Evolutionary conservation across 2,329 filamentous ascomycete species (phyloP).

Genomic region (Colletotrichum sp.): DNA sequence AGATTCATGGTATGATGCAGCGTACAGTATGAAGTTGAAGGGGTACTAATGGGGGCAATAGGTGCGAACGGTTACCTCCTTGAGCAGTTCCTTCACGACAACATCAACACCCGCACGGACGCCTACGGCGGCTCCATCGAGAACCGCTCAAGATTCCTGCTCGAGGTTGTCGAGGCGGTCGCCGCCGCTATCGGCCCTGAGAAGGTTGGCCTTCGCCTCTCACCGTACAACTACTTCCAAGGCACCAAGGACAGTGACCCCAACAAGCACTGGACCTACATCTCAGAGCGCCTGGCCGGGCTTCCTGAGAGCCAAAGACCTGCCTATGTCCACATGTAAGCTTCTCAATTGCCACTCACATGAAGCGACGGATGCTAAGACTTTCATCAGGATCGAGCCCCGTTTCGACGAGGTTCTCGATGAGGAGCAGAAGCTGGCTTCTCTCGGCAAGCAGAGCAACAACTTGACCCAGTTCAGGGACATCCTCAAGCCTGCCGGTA

Average conservation of each 20-base stretch:
- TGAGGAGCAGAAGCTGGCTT: conserved; percentile 46
- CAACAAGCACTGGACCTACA: conserved; percentile 39
- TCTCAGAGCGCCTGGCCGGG: conserved; percentile 37
- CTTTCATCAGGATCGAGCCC: conserved; percentile 42
- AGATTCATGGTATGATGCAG: conserved; percentile 46
- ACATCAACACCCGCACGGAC: conserved; percentile 55
- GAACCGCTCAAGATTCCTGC: conserved; percentile 55
- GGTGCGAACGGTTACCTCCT: conserved; percentile 65
- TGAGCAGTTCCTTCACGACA: conserved; percentile 62
- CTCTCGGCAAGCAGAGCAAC: conserved; percentile 39
- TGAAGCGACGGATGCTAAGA: rapidly evolving
- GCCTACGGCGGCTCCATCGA: conserved; percentile 57
- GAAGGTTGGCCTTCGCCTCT: conserved; percentile 59
- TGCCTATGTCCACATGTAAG: conserved; percentile 50
- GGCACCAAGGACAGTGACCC: conserved; percentile 29
- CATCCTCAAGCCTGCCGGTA: conserved; percentile 40
- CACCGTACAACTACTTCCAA: conserved; percentile 36
- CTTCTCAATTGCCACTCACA: rapidly evolving
- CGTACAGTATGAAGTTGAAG: background rate
- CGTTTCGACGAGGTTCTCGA: conserved; percentile 51
- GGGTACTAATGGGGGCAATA: background rate
- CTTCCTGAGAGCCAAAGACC: conserved; percentile 38
- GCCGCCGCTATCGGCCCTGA: conserved; percentile 52
- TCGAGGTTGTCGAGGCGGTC: conserved; percentile 50
- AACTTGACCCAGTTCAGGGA: conserved; percentile 43